These are phyloP conservation scores for Kwoniella bestiolae DNA, from an alignment of 768 basidiomycete species.

Conservation along the genomic window DNA sequence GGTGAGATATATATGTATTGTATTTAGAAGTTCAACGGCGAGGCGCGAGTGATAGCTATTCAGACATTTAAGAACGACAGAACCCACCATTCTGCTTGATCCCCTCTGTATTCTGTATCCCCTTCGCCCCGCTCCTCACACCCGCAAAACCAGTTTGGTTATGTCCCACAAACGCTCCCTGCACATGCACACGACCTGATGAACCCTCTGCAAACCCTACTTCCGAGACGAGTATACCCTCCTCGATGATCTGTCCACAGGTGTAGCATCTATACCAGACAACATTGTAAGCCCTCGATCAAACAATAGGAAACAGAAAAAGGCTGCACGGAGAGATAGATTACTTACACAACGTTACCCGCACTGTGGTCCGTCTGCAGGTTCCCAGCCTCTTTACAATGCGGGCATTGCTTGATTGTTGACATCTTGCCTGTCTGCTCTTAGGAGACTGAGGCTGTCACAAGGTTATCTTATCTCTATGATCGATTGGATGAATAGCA, in stretches of 20 bases:
- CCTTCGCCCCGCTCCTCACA: slow-evolving; percentile 24
- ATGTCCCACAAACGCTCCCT: slow-evolving; percentile 88
- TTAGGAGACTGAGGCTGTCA: not conserved
- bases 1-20: no score
- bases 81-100: slow-evolving; percentile 45
- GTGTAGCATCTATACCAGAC: slow-evolving; percentile 30
- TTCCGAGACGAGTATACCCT: slow-evolving; percentile 91
- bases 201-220: slow-evolving; percentile 93
- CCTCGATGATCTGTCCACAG: slow-evolving; percentile 89
- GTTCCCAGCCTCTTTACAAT: slow-evolving; percentile 13
- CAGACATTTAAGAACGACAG: not conserved
- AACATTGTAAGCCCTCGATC: not conserved
- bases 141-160: slow-evolving; percentile 65
- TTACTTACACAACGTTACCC: slow-evolving; percentile 31
- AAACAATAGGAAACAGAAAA: not conserved
- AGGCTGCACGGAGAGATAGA: not conserved
- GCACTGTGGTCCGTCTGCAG: slow-evolving; percentile 27
- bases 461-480: not conserved
- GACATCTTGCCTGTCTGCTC: slow-evolving; percentile 1
- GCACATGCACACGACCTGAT: slow-evolving; percentile 90
- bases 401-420: slow-evolving; percentile 21
- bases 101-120: slow-evolving; percentile 31
- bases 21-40: no score
- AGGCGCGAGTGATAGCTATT: no score
- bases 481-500: not conserved